Percentiles rank a stretch among this genome's conserved stretches.
Evolutionary conservation across 345 rosid genomes (phyloP).

Genomic region (Citropsis articulata): DNA sequence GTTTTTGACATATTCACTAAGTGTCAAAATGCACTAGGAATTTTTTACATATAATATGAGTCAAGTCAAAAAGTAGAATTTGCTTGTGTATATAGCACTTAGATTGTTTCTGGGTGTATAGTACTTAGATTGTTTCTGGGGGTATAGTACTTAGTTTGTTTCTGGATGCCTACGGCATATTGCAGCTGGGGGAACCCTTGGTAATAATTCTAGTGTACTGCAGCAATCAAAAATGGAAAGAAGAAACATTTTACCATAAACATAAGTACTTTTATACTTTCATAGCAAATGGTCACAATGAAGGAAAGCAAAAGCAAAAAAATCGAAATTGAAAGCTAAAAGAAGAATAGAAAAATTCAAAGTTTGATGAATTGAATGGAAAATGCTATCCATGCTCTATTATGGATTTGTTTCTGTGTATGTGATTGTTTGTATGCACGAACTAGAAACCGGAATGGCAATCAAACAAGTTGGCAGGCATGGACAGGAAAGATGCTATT

Average conservation of each 20-base stretch:
- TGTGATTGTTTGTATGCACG: neutral
- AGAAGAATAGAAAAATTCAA: neutral
- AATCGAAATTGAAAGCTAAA: neutral
- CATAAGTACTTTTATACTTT: neutral
- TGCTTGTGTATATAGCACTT: neutral
- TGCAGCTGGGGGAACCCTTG: neutral
- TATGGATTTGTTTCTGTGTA: neutral
- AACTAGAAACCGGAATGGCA: neutral
- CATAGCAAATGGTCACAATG: neutral
- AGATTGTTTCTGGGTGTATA: too few species aligned
- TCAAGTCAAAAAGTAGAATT: neutral
- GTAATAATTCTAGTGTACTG: neutral
- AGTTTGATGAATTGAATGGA: neutral
- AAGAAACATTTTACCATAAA: neutral
- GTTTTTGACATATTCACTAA: neutral
- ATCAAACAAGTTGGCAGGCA: neutral
- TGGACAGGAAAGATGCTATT: neutral
- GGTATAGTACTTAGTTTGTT: too few species aligned
- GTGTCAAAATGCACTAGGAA: neutral
- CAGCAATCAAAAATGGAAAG: neutral
- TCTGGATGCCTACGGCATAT: neutral
- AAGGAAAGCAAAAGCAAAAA: neutral
- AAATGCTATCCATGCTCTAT: neutral
- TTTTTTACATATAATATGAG: neutral
- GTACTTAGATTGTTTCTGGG: too few species aligned